Evolutionary conservation across 805 yeast species (phyloP).

Genomic region (Diddensiella caesifluorescens): DNA sequence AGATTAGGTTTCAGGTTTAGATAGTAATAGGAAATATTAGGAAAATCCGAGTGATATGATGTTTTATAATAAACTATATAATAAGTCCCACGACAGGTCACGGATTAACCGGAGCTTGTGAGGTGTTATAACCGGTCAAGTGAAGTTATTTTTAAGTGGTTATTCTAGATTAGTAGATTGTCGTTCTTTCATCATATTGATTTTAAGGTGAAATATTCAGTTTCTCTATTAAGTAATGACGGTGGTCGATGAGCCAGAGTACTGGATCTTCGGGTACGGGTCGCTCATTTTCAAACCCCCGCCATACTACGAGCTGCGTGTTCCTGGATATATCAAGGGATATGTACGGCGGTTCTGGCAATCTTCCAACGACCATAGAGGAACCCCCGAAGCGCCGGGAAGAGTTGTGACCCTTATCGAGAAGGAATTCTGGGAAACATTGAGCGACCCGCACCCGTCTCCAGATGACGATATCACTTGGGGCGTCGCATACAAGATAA

Average conservation of each 20-base stretch:
- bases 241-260: slow-evolving; percentile 14
- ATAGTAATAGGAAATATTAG: no score
- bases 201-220: no score
- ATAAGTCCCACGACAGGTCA: no score
- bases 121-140: no score
- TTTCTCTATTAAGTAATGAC: no score
- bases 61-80: background rate
- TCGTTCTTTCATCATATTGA: no score
- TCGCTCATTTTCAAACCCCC: slow-evolving; percentile 89
- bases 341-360: slow-evolving; percentile 88
- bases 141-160: no score
- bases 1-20: no score
- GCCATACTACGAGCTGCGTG: slow-evolving; percentile 53
- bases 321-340: slow-evolving; percentile 73
- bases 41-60: background rate
- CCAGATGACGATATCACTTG: slow-evolving; percentile 41
- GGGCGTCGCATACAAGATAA: slow-evolving; percentile 83
- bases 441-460: slow-evolving; percentile 37
- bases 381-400: slow-evolving; percentile 82
- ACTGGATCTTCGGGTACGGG: slow-evolving; percentile 88
- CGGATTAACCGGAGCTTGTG: no score
- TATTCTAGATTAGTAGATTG: no score
- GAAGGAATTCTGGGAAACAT: slow-evolving; percentile 46
- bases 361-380: slow-evolving; percentile 82
- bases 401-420: slow-evolving; percentile 80